A percentile compares a stretch with the other conserved stretches of the same genome.
phyloP scores from a whole-genome alignment of 257 asterid species.

The Catharanthus roseus region DNA sequence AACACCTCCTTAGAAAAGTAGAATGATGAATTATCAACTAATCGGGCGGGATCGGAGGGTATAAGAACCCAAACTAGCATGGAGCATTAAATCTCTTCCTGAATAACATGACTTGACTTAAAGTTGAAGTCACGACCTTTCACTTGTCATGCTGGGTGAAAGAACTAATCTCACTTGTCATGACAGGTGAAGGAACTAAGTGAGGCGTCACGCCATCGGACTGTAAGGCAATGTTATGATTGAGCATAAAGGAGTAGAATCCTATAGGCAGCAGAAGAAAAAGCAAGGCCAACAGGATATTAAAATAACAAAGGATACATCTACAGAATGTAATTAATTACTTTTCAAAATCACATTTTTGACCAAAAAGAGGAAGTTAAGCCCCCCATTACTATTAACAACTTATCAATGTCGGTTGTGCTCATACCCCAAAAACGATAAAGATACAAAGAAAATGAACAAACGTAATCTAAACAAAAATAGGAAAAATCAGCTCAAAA shows the following conservation, averaged over 20 bases:
- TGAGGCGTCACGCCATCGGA: no score
- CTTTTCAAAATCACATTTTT: background rate
- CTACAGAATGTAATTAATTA: background rate
- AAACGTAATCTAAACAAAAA: background rate
- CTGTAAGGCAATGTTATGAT: background rate
- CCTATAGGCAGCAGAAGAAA: background rate
- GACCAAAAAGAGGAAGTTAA: background rate
- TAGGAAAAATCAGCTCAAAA: constrained; percentile 7
- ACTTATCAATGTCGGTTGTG: constrained; percentile 17
- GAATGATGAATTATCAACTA: background rate
- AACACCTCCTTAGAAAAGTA: background rate
- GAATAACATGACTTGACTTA: no score
- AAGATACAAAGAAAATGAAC: background rate
- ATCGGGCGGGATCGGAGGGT: no score
- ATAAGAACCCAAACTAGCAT: no score
- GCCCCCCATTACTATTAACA: background rate
- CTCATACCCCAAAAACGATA: background rate
- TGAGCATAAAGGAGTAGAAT: background rate
- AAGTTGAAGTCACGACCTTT: no score
- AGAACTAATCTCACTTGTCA: no score
- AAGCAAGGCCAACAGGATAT: no score
- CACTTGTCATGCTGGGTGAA: no score
- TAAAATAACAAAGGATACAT: background rate
- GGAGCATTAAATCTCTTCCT: no score
- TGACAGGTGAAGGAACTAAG: no score